Evolutionary conservation across 1,284 basidiomycete genomes (phyloP), one percentile per base, ranked within the genome.

Genomic region (Ustilago xerochloae): DNA sequence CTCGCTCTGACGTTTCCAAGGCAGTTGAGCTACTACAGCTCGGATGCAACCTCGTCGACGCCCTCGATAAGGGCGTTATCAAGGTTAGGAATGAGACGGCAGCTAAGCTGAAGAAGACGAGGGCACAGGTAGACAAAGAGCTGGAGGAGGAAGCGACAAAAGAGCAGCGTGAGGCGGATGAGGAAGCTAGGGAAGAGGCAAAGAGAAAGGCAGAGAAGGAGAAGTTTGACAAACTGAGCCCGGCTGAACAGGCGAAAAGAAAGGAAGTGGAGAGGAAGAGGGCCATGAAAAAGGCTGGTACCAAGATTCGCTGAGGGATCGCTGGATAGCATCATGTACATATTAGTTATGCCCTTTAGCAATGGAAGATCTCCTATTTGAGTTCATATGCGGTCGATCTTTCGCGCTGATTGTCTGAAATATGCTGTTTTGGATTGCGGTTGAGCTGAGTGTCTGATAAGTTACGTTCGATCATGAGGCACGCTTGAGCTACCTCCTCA

Each of bases 231-330:
- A 79, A 78, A 63, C 55, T 84, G 22, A 64, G 58, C 32, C 80
- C 79, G 12, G 77, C 79, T 10, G 82, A 84, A 51, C 82, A 84
- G 68, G 81, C 75, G 15, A 80, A 78, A 76, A 53, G 77, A 20
- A 81, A 77, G 64, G 77, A 83, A 46, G 43, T 84, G 26, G 81
- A 83, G 61, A 68, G 78, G 65, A 80, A 81, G 66, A 49, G 82
- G 18, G 71, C 65, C 24, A 61, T 74, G 69, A 77, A 79, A 57
- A 84, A 83, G 63, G 48, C 66, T 10, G 51, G 63, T 12, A 48
- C 55, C 47, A 75, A 66, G 63, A 33, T 70, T 13, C 58, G 63
- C 12, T 56, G 26, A 16, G 43, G 30, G 10, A 26, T 16, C 12
- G 15, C 18, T 13, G 24, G 7, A 10, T 35, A n/a, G 5, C 2